A percentile compares a stretch with the other conserved stretches of the same genome.
These are phyloP conservation scores for Cystobasidiopsis lactophilus DNA, from an alignment of 768 basidiomycete genomes.

Conservation along the genomic window DNA sequence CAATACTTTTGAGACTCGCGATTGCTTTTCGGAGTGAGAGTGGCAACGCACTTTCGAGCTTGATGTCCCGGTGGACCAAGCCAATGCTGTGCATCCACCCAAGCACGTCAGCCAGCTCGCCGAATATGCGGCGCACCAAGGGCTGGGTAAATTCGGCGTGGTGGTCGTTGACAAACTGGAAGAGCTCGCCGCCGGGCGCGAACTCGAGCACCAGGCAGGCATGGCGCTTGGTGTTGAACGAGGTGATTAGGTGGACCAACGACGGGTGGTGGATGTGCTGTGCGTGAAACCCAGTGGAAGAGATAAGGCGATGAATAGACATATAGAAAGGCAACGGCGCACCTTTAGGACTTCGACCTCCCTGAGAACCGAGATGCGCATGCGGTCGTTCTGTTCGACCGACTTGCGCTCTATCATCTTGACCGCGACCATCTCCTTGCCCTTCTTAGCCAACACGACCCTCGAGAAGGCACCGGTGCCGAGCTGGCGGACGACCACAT, in stretches of 20 bases:
- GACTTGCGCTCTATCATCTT: conserved; percentile 33
- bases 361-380: conserved; percentile 51
- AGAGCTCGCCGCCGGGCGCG: conserved; percentile 56
- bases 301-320: conserved; percentile 2
- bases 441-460: conserved; percentile 42
- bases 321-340: conserved; percentile 11
- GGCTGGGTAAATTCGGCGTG: conserved; percentile 17
- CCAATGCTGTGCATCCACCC: conserved; percentile 72
- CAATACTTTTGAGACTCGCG: too few relatives aligned
- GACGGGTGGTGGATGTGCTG: conserved; percentile 62
- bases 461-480: conserved; percentile 53
- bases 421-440: conserved; percentile 30
- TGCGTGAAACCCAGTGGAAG: background rate
- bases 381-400: conserved; percentile 41
- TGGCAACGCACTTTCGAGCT: conserved; percentile 40
- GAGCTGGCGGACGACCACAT: conserved; percentile 31
- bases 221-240: conserved; percentile 47
- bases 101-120: conserved; percentile 52
- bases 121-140: conserved; percentile 46
- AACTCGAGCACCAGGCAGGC: conserved; percentile 62
- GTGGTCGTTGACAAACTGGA: conserved; percentile 28
- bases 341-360: conserved; percentile 69
- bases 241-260: conserved; percentile 47
- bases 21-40: too few relatives aligned
- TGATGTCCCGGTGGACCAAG: conserved; percentile 75